Evolutionary conservation across 2,329 filamentous ascomycete genomes (phyloP).

Genomic region (Arthrobotrys sphaeroides): DNA sequence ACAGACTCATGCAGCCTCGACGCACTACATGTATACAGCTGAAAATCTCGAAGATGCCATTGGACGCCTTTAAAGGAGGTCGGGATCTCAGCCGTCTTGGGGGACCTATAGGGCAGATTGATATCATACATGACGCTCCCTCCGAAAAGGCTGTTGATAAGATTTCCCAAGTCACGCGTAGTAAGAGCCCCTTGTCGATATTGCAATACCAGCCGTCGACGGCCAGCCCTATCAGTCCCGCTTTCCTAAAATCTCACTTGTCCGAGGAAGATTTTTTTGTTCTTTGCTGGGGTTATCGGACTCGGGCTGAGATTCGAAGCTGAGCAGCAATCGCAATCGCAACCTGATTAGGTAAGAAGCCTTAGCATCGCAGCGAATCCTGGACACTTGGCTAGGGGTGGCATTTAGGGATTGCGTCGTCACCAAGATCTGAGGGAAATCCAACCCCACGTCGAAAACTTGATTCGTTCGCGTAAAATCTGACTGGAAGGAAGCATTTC

Average conservation of each 20-base stretch:
- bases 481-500: not conserved
- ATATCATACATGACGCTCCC: slow-evolving; percentile 4
- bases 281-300: not conserved
- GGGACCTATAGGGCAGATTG: not conserved
- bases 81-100: slow-evolving; percentile 32
- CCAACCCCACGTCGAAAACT: slow-evolving; percentile 1
- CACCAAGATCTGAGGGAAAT: not conserved
- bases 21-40: not conserved
- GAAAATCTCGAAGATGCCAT: slow-evolving; percentile 14
- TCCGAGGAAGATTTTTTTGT: not conserved
- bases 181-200: not conserved
- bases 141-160: not conserved
- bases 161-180: not conserved
- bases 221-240: slow-evolving; percentile 3
- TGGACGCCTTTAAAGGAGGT: not conserved
- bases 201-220: not conserved
- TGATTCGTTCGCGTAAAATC: slow-evolving; percentile 15
- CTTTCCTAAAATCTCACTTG: slow-evolving; percentile 3
- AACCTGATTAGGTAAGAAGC: slow-evolving; percentile 13
- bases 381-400: not conserved
- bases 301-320: not conserved
- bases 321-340: not conserved
- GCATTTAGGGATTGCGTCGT: not conserved
- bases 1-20: slow-evolving; percentile 29
- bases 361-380: slow-evolving; percentile 4